These are phyloP conservation scores for Smallanthus sonchifolius DNA, from an alignment of 129 eudicot genomes.

Conservation along the genomic window DNA sequence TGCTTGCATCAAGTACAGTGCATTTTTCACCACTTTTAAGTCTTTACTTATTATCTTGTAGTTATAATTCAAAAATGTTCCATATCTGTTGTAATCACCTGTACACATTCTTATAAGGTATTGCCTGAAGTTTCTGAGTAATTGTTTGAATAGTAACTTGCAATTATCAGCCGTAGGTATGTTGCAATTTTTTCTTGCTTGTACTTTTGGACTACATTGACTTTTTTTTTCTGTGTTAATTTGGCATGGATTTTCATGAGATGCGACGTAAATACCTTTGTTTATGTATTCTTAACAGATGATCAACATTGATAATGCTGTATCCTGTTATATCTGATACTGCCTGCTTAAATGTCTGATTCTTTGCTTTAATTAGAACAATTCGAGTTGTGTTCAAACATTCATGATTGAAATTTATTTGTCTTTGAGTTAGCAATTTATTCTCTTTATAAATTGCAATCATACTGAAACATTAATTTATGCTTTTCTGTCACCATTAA, in stretches of 20 bases:
- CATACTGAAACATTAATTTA: background rate
- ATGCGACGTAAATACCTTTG: background rate
- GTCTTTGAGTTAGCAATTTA: background rate
- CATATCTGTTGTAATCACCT: constrained; percentile 4
- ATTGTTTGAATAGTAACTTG: background rate
- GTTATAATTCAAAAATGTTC: background rate
- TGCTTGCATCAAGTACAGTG: constrained; percentile 86
- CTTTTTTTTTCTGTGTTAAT: background rate
- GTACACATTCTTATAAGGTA: background rate
- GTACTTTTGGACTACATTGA: background rate
- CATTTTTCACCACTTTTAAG: constrained; percentile 18
- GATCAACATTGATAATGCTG: background rate
- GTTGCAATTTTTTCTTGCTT: background rate
- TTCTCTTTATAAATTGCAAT: background rate
- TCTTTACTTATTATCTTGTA: constrained; percentile 7
- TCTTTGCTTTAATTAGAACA: background rate
- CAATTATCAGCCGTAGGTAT: background rate
- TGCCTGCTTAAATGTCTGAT: constrained; percentile 6
- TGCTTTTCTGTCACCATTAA: constrained; percentile 3
- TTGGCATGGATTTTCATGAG: constrained; percentile 10
- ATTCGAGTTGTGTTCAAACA: background rate
- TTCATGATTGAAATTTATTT: constrained; percentile 3
- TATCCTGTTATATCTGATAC: constrained; percentile 1
- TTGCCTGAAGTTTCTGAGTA: constrained; percentile 1
- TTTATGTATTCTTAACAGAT: constrained; percentile 9